Base-by-base conservation (phyloP, 208 protist species). In the Wallacemonas sp. region DNA sequence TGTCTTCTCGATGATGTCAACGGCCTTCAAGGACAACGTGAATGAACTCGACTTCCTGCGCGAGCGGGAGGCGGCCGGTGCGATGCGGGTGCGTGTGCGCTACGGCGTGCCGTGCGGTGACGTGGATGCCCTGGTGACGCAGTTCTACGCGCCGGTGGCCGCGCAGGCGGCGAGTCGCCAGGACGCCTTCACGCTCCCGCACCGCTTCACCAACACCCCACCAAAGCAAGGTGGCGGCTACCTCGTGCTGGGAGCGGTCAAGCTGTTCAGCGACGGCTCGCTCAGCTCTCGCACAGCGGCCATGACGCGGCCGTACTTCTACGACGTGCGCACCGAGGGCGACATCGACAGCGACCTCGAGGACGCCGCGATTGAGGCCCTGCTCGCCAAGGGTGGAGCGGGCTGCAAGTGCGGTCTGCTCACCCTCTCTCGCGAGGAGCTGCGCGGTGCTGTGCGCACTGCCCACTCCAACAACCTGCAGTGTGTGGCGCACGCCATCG, bases 241-340 rank as follows among this genome's bases (percentile, higher is more conserved):
- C 39, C 34, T 86, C 12, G n/a, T 81, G 24, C 73, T 87, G 14
- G 81, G 79, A 19, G 69, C 70, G 27, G 74, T 92, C 21, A 92
- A 92, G 61, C 65, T 82, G 14, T 85, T 92, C 48, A 61, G 62
- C 0, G 85, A 92, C 66, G 85, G 85, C 6, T 77, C 78, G n/a
- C 57, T 92, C 38, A 83, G 85, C 69, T 81, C 80, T 19, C 64
- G 61, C 1, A 92, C 85, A 8, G 85, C 82, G 6, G 74, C 74
- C 32, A 87, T 88, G 78, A 83, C 69, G 30, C 72, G 76, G 12
- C 76, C 79, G 14, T 87, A 80, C 66, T 68, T 64, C 38, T 60
- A 58, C 41, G 70, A 87, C 26, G 72, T 76, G 4, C 41, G 11
- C 44, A 72, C 71, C 24, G 78, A 70, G 27, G 75, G 78, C n/a